phyloP scores from a whole-genome alignment of 2,329 filamentous ascomycete genomes.

The Colletotrichum truncatum region DNA sequence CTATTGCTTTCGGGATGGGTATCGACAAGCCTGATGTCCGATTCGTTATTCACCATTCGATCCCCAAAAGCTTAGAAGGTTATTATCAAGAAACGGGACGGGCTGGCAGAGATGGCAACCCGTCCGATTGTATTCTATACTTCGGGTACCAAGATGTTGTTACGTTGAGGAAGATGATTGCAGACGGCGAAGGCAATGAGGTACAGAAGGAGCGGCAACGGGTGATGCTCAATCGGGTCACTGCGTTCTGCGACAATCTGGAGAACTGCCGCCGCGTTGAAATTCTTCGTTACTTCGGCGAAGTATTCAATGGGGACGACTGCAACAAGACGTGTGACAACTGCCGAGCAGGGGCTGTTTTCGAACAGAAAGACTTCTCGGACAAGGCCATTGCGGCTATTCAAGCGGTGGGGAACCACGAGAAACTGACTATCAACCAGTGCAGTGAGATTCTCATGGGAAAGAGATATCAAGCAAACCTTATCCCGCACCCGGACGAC shows the following conservation, averaged over 20 bases:
- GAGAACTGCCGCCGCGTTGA: conserved; percentile 88
- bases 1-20: conserved; percentile 99
- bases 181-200: conserved; percentile 77
- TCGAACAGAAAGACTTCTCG: conserved; percentile 81
- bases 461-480: conserved; percentile 67
- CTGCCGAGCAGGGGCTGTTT: conserved; percentile 77
- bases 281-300: conserved; percentile 93
- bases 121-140: conserved; percentile 89
- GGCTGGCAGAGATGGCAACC: conserved; percentile 88
- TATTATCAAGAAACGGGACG: conserved; percentile 99
- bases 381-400: conserved; percentile 77
- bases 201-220: conserved; percentile 87
- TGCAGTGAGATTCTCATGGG: conserved; percentile 88
- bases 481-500: conserved; percentile 60
- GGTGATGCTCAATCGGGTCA: conserved; percentile 85
- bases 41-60: conserved; percentile 91
- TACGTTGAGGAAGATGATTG: conserved; percentile 81
- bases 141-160: conserved; percentile 83
- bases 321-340: conserved; percentile 89
- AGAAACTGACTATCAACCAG: conserved; percentile 76
- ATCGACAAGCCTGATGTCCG: conserved; percentile 98
- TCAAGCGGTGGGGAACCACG: conserved; percentile 69
- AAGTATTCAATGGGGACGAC: conserved; percentile 76
- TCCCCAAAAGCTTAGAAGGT: conserved; percentile 95
- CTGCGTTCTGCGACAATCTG: conserved; percentile 89